Percentiles rank a stretch among this genome's conserved stretches.
Evolutionary conservation across 2,329 filamentous ascomycete genomes (phyloP).

Genomic region (Onygenales sp.): DNA sequence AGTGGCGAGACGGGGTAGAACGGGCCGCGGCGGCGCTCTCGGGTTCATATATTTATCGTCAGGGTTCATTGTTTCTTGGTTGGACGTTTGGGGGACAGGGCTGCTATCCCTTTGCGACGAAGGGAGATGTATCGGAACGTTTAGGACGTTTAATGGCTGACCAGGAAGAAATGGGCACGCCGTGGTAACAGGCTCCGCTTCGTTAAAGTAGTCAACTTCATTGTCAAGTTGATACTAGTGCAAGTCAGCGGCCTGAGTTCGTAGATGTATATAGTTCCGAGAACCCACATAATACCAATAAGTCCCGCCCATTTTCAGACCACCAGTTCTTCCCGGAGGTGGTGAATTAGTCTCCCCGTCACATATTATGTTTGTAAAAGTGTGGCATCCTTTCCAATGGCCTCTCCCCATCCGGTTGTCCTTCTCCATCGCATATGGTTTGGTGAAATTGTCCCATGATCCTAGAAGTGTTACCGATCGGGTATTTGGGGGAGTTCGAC

Average conservation of each 20-base stretch:
- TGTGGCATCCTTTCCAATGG: slow-evolving; percentile 81
- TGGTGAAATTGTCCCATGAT: slow-evolving; percentile 91
- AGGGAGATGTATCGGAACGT: slow-evolving; percentile 62
- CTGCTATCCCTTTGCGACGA: slow-evolving; percentile 51
- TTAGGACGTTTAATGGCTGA: slow-evolving; percentile 74
- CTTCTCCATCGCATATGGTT: slow-evolving; percentile 68
- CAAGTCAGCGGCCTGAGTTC: neutral
- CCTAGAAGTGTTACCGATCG: slow-evolving; percentile 69
- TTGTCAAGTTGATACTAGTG: slow-evolving; percentile 72
- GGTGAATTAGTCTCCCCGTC: slow-evolving; percentile 55
- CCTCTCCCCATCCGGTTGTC: slow-evolving; percentile 64
- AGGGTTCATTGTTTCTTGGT: slow-evolving; percentile 68
- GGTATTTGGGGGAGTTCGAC: slow-evolving; percentile 29
- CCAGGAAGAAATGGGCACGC: slow-evolving; percentile 79
- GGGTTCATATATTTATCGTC: slow-evolving; percentile 66
- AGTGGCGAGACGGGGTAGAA: slow-evolving; percentile 36
- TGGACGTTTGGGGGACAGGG: slow-evolving; percentile 41
- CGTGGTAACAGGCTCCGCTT: slow-evolving; percentile 62
- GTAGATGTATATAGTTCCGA: neutral
- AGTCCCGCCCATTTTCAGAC: slow-evolving; percentile 80
- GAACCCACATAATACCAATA: slow-evolving; percentile 81
- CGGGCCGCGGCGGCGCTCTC: slow-evolving; percentile 46
- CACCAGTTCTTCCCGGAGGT: slow-evolving; percentile 57
- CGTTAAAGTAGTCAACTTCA: slow-evolving; percentile 66
- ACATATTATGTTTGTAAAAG: slow-evolving; percentile 75